These are phyloP conservation scores for Amanita subjunquillea DNA, from an alignment of 768 basidiomycete genomes.

Conservation along the genomic window DNA sequence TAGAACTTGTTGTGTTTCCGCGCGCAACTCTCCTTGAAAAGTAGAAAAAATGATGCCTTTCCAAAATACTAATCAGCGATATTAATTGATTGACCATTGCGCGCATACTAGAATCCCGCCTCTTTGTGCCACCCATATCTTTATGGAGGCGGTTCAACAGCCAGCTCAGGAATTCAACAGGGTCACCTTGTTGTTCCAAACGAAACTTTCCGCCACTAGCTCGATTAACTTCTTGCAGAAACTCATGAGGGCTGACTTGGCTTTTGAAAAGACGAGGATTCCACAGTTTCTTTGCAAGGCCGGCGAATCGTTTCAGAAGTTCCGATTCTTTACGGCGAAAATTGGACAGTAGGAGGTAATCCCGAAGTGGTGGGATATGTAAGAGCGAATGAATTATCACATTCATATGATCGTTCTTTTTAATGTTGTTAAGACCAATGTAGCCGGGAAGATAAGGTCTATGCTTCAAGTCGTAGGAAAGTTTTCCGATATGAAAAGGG, in stretches of 20 bases:
- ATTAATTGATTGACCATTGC: background rate
- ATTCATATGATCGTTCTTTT: slow-evolving; percentile 95
- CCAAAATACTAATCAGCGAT: background rate
- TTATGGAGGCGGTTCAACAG: slow-evolving; percentile 86
- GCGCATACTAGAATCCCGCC: slow-evolving; percentile 72
- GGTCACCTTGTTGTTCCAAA: slow-evolving; percentile 91
- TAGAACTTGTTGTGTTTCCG: slow-evolving; percentile 90
- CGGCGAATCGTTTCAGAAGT: slow-evolving; percentile 78
- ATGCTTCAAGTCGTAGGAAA: slow-evolving; percentile 76
- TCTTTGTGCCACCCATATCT: slow-evolving; percentile 92
- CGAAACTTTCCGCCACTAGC: slow-evolving; percentile 87
- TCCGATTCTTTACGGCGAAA: slow-evolving; percentile 74
- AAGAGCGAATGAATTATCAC: slow-evolving; percentile 91
- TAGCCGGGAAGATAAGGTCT: slow-evolving; percentile 87
- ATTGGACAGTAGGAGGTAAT: slow-evolving; percentile 73
- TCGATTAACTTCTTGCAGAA: slow-evolving; percentile 91
- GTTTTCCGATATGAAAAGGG: slow-evolving; percentile 49
- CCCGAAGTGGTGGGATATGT: slow-evolving; percentile 83
- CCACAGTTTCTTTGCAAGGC: slow-evolving; percentile 90
- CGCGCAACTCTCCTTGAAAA: slow-evolving; percentile 89
- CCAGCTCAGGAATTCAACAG: slow-evolving; percentile 94
- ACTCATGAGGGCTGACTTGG: slow-evolving; percentile 98
- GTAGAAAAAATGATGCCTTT: slow-evolving; percentile 84
- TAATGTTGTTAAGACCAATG: slow-evolving; percentile 96
- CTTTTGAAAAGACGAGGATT: slow-evolving; percentile 94